These are phyloP conservation scores for Sclerotinia sclerotiorum DNA, from an alignment of 2,329 filamentous ascomycete species.

Conservation along the genomic window DNA sequence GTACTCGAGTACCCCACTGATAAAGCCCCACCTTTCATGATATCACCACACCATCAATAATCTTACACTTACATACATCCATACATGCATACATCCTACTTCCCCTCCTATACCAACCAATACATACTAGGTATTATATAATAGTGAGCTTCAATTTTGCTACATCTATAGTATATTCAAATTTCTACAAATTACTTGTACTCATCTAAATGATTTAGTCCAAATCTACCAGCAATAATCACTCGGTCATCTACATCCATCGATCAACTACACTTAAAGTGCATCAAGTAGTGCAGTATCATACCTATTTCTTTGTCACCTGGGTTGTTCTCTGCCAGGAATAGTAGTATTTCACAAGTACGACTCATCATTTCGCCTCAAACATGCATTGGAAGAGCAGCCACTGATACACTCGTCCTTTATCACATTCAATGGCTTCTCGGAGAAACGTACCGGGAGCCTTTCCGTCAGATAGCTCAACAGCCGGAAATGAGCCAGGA, in stretches of 20 bases:
- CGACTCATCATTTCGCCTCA: too few relatives aligned
- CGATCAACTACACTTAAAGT: background rate
- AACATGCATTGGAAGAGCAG: background rate
- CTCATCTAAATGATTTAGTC: too few relatives aligned
- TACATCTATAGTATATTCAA: background rate
- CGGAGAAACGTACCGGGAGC: background rate
- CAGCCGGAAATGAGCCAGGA: background rate
- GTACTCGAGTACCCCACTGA: background rate
- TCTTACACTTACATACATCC: too few relatives aligned
- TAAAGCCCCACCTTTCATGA: background rate
- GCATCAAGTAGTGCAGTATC: background rate
- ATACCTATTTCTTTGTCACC: slow-evolving; percentile 1
- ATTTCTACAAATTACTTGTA: background rate
- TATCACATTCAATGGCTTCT: slow-evolving; percentile 1
- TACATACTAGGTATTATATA: background rate
- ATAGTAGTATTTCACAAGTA: background rate
- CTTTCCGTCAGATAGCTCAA: background rate
- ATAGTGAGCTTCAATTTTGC: background rate
- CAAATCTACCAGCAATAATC: too few relatives aligned
- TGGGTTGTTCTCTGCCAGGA: background rate
- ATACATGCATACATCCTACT: background rate
- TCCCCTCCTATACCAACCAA: background rate
- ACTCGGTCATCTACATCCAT: background rate
- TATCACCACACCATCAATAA: background rate
- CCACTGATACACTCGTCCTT: background rate